These are phyloP conservation scores for Verticillium tricorpus DNA, from an alignment of 2,329 filamentous ascomycete species.

Conservation along the genomic window DNA sequence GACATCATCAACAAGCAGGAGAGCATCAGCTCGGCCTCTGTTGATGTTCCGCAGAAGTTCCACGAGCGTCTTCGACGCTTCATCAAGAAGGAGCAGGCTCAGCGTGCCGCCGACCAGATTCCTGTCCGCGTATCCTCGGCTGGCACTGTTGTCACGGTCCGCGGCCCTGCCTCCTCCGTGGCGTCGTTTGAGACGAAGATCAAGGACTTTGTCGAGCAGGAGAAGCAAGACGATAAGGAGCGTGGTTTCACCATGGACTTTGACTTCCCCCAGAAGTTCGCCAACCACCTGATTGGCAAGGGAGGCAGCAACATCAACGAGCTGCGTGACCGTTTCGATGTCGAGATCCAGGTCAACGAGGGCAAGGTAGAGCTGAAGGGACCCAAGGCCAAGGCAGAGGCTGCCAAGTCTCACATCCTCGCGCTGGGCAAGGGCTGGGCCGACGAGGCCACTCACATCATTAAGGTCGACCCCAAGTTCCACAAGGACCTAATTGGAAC, in stretches of 20 bases:
- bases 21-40: constrained; percentile 39
- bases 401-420: constrained; percentile 76
- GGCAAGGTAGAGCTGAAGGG: constrained; percentile 95
- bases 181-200: constrained; percentile 70
- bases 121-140: constrained; percentile 55
- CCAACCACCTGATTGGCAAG: constrained; percentile 76
- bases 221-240: constrained; percentile 90
- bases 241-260: constrained; percentile 82
- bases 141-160: constrained; percentile 63
- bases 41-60: constrained; percentile 60
- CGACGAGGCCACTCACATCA: constrained; percentile 79
- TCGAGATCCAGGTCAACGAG: constrained; percentile 83
- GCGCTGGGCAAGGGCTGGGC: constrained; percentile 77
- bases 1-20: constrained; percentile 57
- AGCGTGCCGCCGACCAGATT: constrained; percentile 51
- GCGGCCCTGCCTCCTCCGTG: constrained; percentile 71
- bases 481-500: constrained; percentile 91
- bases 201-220: constrained; percentile 74
- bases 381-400: constrained; percentile 89
- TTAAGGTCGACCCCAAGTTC: constrained; percentile 92
- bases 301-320: constrained; percentile 63
- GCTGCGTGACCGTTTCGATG: constrained; percentile 62
- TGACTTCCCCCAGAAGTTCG: constrained; percentile 91
- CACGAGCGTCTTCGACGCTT: constrained; percentile 60
- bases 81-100: constrained; percentile 61